phyloP scores from a whole-genome alignment of 208 protist genomes.

The Acanthamoeba sp. region DNA sequence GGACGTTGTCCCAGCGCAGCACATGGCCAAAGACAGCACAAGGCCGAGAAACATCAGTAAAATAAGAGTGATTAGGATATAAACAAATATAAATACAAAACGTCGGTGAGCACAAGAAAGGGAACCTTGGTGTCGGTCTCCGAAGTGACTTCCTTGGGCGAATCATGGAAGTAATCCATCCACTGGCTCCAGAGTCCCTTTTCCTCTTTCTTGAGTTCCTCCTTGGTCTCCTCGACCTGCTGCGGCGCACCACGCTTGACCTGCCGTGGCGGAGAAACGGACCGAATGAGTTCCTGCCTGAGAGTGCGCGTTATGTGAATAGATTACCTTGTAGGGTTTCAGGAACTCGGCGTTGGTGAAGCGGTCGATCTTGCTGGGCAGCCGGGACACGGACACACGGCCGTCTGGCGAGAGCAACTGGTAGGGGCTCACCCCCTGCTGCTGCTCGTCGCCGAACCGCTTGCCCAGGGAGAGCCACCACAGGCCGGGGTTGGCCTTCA shows the following conservation, averaged over 20 bases:
- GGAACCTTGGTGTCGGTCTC: neutral
- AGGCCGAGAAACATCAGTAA: too few species aligned
- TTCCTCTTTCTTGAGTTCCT: neutral
- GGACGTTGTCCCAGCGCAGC: neutral
- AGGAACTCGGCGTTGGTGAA: neutral
- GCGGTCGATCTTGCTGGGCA: neutral
- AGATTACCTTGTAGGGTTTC: neutral
- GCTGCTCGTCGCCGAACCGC: neutral
- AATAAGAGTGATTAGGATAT: too few species aligned
- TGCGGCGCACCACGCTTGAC: neutral
- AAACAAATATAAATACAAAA: too few species aligned
- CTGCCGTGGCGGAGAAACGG: neutral
- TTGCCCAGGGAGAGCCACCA: slow-evolving; percentile 90
- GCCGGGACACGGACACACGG: neutral
- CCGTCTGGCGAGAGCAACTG: neutral
- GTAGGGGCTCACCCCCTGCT: neutral
- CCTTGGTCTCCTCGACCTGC: neutral
- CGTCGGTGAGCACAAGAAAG: neutral
- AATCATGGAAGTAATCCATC: neutral
- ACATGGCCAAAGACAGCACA: too few species aligned
- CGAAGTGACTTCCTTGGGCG: neutral
- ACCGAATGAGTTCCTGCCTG: too few species aligned
- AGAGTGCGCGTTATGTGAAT: neutral
- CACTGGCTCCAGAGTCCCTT: neutral
- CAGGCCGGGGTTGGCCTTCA: slow-evolving; percentile 94